A percentile compares a stretch with the other conserved stretches of the same genome.
phyloP scores from a whole-genome alignment of 331 rosid species.

The Malus hybrid region DNA sequence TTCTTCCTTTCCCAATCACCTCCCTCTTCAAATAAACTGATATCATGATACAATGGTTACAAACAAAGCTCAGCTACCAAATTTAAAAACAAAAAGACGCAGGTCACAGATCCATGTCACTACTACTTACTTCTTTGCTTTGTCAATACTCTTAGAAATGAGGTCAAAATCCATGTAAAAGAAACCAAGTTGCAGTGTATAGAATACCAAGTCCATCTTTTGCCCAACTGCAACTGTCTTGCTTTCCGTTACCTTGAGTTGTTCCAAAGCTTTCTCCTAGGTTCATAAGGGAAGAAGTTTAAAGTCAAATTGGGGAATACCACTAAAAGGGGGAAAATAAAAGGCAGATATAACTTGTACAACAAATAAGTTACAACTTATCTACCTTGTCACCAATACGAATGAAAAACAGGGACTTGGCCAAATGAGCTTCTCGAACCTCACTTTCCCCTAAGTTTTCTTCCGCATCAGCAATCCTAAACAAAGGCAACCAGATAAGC shows the following conservation, averaged over 20 bases:
- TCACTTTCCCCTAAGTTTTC: slow-evolving; percentile 98
- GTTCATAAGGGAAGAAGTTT: slow-evolving; percentile 17
- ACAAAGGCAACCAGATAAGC: slow-evolving; percentile 17
- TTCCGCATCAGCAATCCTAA: slow-evolving; percentile 95
- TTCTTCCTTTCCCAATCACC: slow-evolving; percentile 99
- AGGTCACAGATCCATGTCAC: slow-evolving; percentile 2
- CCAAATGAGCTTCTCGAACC: slow-evolving; percentile 98
- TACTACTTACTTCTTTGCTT: slow-evolving; percentile 68
- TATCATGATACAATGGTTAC: slow-evolving; percentile 19
- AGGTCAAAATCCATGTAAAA: slow-evolving; percentile 97
- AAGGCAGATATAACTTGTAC: not conserved
- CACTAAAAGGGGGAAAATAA: not conserved
- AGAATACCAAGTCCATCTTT: slow-evolving; percentile 91
- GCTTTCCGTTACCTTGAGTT: slow-evolving; percentile 83
- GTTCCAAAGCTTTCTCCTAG: slow-evolving; percentile 89
- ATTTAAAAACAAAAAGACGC: not conserved
- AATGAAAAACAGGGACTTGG: slow-evolving; percentile 83
- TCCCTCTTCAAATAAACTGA: slow-evolving; percentile 94
- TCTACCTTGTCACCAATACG: slow-evolving; percentile 86
- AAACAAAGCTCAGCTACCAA: slow-evolving; percentile 3
- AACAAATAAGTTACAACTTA: not conserved
- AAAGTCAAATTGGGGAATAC: slow-evolving; percentile 4
- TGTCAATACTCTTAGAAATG: slow-evolving; percentile 87
- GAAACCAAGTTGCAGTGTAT: slow-evolving; percentile 85
- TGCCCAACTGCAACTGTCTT: slow-evolving; percentile 96